Conservation (phyloP, 73 alveolate species). For the Paramecium sonneborni region DNA sequence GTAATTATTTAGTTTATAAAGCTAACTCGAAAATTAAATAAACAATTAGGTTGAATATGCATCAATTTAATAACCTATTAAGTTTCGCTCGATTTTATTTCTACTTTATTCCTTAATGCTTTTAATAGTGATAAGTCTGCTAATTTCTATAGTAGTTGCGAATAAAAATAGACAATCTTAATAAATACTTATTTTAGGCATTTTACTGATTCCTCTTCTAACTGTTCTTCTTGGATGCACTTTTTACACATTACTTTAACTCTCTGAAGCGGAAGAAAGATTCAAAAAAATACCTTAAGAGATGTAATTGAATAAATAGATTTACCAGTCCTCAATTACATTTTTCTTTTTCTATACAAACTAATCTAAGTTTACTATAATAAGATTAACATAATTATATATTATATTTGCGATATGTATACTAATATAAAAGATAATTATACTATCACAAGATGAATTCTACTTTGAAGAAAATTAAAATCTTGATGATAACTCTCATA, state of each 20-base stretch:
- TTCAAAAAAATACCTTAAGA: not conserved
- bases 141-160: not conserved
- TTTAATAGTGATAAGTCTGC: not conserved
- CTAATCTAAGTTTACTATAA: not conserved
- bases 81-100: not conserved
- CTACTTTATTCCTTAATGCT: not conserved
- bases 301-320: not conserved
- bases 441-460: not conserved
- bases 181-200: not conserved
- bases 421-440: not conserved
- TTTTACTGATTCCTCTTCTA: not conserved
- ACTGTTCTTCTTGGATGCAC: not conserved
- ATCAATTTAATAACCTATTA: not conserved
- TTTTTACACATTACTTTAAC: not conserved
- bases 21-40: not conserved
- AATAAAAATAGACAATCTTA: not conserved
- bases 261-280: not conserved
- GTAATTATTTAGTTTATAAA: not conserved
- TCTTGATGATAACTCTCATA: not conserved
- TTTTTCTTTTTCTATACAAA: not conserved
- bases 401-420: not conserved
- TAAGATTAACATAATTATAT: not conserved
- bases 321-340: not conserved
- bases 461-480: not conserved
- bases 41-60: not conserved